phyloP scores from a whole-genome alignment of 768 basidiomycete species.

The Phanerochaete carnosa region DNA sequence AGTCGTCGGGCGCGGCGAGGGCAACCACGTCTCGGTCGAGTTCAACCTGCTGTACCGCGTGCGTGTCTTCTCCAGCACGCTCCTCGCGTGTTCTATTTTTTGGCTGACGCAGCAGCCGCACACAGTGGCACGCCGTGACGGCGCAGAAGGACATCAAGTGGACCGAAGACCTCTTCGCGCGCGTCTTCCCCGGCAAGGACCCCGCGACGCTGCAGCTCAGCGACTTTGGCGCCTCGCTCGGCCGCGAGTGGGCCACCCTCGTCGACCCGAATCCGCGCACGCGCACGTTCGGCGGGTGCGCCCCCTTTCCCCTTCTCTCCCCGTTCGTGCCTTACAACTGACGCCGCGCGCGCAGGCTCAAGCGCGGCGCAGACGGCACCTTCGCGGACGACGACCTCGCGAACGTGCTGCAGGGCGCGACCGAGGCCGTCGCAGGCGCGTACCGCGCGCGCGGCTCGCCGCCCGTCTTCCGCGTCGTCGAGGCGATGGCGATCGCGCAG shows the following conservation, averaged over 20 bases:
- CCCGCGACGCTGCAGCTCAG: conserved; percentile 19
- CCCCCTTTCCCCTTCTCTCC: not conserved
- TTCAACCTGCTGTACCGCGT: conserved; percentile 55
- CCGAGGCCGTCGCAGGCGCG: conserved; percentile 41
- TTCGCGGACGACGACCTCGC: conserved; percentile 54
- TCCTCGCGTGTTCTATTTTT: not conserved
- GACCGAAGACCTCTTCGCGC: conserved; percentile 28
- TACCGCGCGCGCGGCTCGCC: conserved; percentile 49
- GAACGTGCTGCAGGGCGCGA: conserved; percentile 42
- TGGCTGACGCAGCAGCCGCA: conserved; percentile 6
- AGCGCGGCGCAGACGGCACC: conserved; percentile 31
- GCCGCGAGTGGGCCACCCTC: conserved; percentile 11
- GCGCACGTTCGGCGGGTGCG: conserved; percentile 24
- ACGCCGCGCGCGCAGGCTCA: conserved; percentile 19
- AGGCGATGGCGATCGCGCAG: conserved; percentile 55
- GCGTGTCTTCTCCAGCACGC: conserved; percentile 12
- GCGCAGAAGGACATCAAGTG: conserved; percentile 28
- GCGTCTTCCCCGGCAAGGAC: conserved; percentile 24
- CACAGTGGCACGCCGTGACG: conserved; percentile 33
- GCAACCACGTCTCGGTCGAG: conserved; percentile 75
- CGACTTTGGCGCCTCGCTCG: conserved; percentile 19
- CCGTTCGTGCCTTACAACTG: not conserved
- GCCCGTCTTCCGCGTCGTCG: conserved; percentile 43
- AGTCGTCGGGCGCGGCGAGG: conserved; percentile 46
- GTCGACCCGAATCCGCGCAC: conserved; percentile 21